Conservation (phyloP, 1,284 basidiomycete genomes). For the Pholiota adiposa region DNA sequence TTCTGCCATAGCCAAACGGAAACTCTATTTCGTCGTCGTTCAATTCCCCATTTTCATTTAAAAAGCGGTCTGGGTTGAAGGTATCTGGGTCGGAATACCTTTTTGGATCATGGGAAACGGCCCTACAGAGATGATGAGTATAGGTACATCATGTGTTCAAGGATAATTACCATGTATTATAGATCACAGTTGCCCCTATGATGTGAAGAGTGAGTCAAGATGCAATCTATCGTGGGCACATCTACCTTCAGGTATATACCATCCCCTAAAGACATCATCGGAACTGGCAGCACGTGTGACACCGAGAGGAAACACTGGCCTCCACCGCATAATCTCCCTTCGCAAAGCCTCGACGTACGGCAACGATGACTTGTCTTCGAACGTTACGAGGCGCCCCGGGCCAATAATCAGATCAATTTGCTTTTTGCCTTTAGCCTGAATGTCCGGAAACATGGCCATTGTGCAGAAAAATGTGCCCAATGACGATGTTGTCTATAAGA, state of each 20-base stretch:
- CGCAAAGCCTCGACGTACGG: constrained; percentile 37
- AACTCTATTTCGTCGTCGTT: background rate
- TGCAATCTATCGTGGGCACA: constrained; percentile 12
- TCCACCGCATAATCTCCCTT: constrained; percentile 33
- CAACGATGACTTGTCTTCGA: constrained; percentile 16
- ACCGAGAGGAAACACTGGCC: constrained; percentile 26
- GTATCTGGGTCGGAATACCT: constrained; percentile 30
- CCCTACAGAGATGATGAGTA: constrained; percentile 22
- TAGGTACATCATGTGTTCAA: background rate
- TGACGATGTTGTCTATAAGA: background rate
- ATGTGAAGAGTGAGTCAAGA: background rate
- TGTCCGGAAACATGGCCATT: constrained; percentile 32
- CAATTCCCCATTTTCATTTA: background rate
- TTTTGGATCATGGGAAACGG: constrained; percentile 32
- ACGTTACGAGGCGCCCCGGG: background rate
- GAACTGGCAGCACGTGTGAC: constrained; percentile 15
- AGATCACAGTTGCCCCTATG: constrained; percentile 30
- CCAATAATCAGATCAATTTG: constrained; percentile 33
- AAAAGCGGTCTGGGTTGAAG: constrained; percentile 7
- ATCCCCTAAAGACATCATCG: constrained; percentile 38
- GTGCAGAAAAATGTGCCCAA: background rate
- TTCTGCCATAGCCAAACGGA: constrained; percentile 6
- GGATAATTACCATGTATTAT: constrained; percentile 37
- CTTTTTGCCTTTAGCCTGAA: constrained; percentile 39
- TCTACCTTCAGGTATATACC: constrained; percentile 28